Base-by-base conservation (phyloP, 1,139 yeast species). In the Saccharomyces hybrid region DNA sequence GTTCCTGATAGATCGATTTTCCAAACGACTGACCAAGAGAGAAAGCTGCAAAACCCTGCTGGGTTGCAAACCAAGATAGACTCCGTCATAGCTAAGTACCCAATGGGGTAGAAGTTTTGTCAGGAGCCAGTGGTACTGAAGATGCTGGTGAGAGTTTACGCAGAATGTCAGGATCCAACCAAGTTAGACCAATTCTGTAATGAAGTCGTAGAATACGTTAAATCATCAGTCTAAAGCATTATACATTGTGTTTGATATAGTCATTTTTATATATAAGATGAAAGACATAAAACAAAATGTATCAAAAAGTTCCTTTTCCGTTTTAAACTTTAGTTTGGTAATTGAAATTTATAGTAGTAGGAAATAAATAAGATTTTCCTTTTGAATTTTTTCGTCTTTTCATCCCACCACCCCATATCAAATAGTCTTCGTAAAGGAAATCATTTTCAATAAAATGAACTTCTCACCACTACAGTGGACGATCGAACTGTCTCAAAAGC, bases 81-180 rank as follows among this genome's bases (percentile, higher is more conserved):
- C 68, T 76, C 66, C 1, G 68, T 80, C 52, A 93, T 91, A 12
- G 67, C 74, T 21, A 73, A 80, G 64, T 85, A 77, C 64, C 68
- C 75, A 0, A 70, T 75, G 31, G 98, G 95, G 1, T n/a, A 79
- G 99, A 67, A 84, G 96, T 2, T 93, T 93, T 72, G 98, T 93
- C 3, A 82, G 99, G 63, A n/a, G 98, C 99, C 8, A 87, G 96
- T 59, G 99, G 99, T 16, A 93, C 99, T 1, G 99, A 93, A 70
- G 95, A 95, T 71, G 98, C 97, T 0, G 98, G 98, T 93, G 2
- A 81, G 99, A 65, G 88, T 93, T 8, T 93, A 93, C 64, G 95
- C 97, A 1, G 99, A 93, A 70, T 38, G 44, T 38, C 8, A 38
- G 44, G 44, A 38, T 12, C 5, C 24, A 4, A 8, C 44, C 11